Conservation (phyloP, 805 yeast genomes). For the Wickerhamiella sergipiensis region DNA sequence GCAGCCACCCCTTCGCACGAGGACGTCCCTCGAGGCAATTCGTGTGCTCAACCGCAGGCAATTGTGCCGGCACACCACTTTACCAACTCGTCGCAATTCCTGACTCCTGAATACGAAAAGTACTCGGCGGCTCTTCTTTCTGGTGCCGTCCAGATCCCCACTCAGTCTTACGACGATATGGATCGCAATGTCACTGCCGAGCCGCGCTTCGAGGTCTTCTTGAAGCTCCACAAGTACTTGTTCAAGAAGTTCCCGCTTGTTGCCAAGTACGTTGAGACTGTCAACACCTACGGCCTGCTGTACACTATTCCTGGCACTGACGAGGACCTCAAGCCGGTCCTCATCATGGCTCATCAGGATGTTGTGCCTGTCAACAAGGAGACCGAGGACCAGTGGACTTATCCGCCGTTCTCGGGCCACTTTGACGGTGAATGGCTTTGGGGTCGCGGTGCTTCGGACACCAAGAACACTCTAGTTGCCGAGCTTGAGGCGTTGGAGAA, state of each 20-base stretch:
- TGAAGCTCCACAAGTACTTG: constrained; percentile 40
- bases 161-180: constrained; percentile 47
- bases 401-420: constrained; percentile 51
- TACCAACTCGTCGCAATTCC: not conserved
- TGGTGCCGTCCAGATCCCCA: constrained; percentile 51
- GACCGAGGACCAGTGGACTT: constrained; percentile 42
- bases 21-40: not conserved
- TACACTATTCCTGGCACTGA: constrained; percentile 48
- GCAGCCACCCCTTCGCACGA: not conserved
- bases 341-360: constrained; percentile 63
- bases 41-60: not conserved
- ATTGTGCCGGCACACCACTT: not conserved
- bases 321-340: constrained; percentile 40
- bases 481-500: constrained; percentile 51
- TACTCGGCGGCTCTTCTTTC: constrained; percentile 11
- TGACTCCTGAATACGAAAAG: constrained; percentile 4
- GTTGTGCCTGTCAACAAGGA: constrained; percentile 55
- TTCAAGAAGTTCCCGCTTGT: constrained; percentile 42
- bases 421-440: constrained; percentile 49
- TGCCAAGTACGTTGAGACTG: constrained; percentile 33
- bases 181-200: constrained; percentile 33
- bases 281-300: constrained; percentile 47
- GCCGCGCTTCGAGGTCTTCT: constrained; percentile 37
- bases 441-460: constrained; percentile 67
- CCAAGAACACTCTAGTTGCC: constrained; percentile 48